Base-by-base conservation (phyloP, 805 yeast genomes). In the Wickerhamomyces alni region DNA sequence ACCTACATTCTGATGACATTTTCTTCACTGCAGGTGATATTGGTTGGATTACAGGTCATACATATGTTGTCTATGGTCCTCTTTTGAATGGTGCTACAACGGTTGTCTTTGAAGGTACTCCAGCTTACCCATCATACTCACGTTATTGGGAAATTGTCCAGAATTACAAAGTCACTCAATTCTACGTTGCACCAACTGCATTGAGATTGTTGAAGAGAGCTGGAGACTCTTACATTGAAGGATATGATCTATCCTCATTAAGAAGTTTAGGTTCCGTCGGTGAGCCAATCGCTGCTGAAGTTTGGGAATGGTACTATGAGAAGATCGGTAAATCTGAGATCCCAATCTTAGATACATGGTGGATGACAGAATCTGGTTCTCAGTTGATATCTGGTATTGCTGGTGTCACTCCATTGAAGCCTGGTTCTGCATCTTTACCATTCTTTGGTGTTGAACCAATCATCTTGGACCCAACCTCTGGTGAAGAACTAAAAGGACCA, bases 31-130 rank as follows among this genome's bases (percentile, higher is more conserved):
- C 98, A 30, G 98, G 98, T 59, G 98, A 93, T 62, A 87, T 93
- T 41, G 98, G 99, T 60, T 93, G 99, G 98, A 93, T 93, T 61
- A 93, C 99, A 15, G 98, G 98, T 52, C 99, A 93, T 65, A 85
- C 97, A 9, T 93, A 91, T 60, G 95, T 87, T 33, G 76, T 91
- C 35, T 93, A 93, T 58, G 98, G 98, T 44, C 99, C 99, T 31
- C 75, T 93, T 51, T 67, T 80, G 24, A 62, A 80, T 26, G 99
- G 98, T 65, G 86, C 89, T 39, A 82, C 98, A 35, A 80, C 96
- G 9, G 84, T 93, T 39, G 86, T 91, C 41, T 93, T 93, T 61
- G 98, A 93, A 71, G 93, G 96, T 44, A 93, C 99, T 16, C 98
- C 99, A 29, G 96, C 96, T 28, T 87, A 88, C 66, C 99, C 98